Percentiles rank a stretch among this genome's conserved stretches.
Conservation (phyloP, 768 basidiomycete genomes). For the Russula lepida region DNA sequence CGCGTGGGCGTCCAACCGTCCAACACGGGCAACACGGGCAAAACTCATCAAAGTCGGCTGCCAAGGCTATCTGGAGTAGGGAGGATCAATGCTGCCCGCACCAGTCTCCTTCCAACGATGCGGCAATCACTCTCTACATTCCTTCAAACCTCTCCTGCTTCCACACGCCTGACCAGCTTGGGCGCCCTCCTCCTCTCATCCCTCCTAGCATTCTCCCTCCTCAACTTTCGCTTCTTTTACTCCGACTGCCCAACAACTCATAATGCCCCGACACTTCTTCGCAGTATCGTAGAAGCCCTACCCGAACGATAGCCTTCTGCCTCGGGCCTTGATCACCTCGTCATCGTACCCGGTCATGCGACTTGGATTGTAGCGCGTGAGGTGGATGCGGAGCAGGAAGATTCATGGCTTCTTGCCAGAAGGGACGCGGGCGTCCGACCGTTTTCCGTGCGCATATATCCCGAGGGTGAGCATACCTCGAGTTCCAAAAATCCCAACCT, state of each 20-base stretch:
- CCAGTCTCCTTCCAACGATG: slow-evolving; percentile 11
- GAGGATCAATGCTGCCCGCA: slow-evolving; percentile 9
- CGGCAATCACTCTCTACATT: background rate
- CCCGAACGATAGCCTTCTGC: slow-evolving; percentile 2
- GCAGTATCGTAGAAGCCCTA: slow-evolving; percentile 5
- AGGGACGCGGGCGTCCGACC: slow-evolving; percentile 52
- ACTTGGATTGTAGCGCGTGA: slow-evolving; percentile 69
- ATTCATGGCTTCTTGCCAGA: slow-evolving; percentile 79
- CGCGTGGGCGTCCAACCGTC: no score
- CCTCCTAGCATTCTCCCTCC: slow-evolving; percentile 42
- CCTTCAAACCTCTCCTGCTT: slow-evolving; percentile 33
- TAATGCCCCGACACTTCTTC: slow-evolving; percentile 2
- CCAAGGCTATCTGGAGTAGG: background rate
- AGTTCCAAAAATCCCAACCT: no score
- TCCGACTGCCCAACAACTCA: slow-evolving; percentile 21
- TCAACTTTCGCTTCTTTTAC: slow-evolving; percentile 44
- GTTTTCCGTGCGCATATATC: slow-evolving; percentile 77
- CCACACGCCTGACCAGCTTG: slow-evolving; percentile 75
- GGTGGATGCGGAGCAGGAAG: slow-evolving; percentile 46
- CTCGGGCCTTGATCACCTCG: slow-evolving; percentile 52
- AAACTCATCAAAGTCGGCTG: background rate
- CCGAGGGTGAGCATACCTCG: slow-evolving; percentile 45
- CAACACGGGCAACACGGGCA: background rate
- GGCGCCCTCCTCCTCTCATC: slow-evolving; percentile 46
- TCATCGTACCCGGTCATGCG: slow-evolving; percentile 88